Conservation (phyloP, 768 basidiomycete species). For the Tephrocybe sp. region DNA sequence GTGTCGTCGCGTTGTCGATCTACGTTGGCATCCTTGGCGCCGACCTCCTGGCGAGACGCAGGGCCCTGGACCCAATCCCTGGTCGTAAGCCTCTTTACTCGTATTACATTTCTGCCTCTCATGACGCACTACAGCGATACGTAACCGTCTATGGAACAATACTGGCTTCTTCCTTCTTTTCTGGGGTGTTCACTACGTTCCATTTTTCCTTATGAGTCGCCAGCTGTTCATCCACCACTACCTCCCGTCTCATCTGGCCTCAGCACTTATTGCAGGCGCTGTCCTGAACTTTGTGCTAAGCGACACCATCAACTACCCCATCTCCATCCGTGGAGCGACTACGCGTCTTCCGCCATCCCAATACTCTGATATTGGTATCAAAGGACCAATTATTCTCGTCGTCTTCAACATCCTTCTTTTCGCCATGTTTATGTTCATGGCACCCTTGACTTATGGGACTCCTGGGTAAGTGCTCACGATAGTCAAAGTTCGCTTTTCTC, state of each 20-base stretch:
- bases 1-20: conserved; percentile 80
- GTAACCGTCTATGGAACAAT: conserved; percentile 93
- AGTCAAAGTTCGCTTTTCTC: conserved; percentile 10
- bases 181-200: conserved; percentile 94
- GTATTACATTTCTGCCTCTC: neutral
- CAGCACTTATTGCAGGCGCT: conserved; percentile 88
- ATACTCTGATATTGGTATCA: conserved; percentile 74
- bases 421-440: conserved; percentile 67
- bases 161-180: conserved; percentile 93
- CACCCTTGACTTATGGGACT: conserved; percentile 94
- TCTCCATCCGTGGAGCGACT: conserved; percentile 71
- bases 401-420: conserved; percentile 61
- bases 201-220: conserved; percentile 97
- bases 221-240: conserved; percentile 98
- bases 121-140: conserved; percentile 56
- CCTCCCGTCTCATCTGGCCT: conserved; percentile 92
- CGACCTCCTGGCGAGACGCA: conserved; percentile 83
- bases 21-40: conserved; percentile 89
- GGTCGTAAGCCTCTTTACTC: conserved; percentile 58
- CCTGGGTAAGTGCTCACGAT: conserved; percentile 65
- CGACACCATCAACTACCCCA: conserved; percentile 89
- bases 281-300: conserved; percentile 88
- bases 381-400: conserved; percentile 65
- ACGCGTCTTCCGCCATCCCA: conserved; percentile 53
- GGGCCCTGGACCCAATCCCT: conserved; percentile 82